Evolutionary conservation across 768 basidiomycete species (phyloP).

Genomic region (Pisolithus marmoratus): DNA sequence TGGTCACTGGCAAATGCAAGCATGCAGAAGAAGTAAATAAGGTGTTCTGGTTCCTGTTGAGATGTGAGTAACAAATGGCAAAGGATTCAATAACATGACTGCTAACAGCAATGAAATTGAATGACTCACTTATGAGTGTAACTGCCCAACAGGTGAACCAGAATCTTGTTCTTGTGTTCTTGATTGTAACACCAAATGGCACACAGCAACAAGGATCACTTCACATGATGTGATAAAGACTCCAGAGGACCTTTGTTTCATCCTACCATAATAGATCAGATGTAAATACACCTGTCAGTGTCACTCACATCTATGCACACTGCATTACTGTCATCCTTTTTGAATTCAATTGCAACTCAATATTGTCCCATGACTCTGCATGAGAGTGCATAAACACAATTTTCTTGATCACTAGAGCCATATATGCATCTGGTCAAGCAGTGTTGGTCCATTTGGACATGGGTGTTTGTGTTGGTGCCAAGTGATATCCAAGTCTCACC

Average conservation of each 20-base stretch:
- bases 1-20: not conserved
- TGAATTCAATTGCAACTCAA: no score
- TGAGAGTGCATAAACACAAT: no score
- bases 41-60: not conserved
- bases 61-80: not conserved
- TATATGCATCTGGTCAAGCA: no score
- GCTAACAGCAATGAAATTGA: not conserved
- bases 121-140: not conserved
- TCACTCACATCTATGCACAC: no score
- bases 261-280: not conserved
- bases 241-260: not conserved
- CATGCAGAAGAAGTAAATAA: not conserved
- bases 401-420: no score
- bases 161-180: not conserved
- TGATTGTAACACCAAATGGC: not conserved
- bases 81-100: not conserved
- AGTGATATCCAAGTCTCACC: no score
- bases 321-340: no score
- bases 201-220: not conserved
- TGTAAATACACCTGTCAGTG: no score
- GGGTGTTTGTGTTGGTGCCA: no score
- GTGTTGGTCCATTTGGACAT: no score
- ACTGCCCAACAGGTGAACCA: not conserved
- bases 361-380: no score
- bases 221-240: not conserved